Conservation (phyloP, 345 rosid species). For the Salix purpurea region DNA sequence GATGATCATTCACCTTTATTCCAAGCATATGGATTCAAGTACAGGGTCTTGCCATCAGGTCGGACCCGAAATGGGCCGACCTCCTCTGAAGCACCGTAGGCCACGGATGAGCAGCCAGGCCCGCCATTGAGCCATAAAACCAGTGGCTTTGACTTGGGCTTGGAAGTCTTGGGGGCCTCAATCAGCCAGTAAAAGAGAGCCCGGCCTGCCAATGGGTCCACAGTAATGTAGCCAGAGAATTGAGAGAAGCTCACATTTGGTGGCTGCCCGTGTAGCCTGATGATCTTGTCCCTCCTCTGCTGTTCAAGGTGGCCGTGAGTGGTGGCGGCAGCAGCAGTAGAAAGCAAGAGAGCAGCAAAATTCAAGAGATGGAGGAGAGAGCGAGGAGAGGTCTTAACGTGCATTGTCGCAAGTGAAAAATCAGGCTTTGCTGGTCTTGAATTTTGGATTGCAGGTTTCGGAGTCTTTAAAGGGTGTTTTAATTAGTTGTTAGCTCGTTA, state of each 20-base stretch:
- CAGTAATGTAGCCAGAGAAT: constrained; percentile 69
- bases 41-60: constrained; percentile 53
- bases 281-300: constrained; percentile 55
- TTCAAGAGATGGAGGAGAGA: constrained; percentile 5
- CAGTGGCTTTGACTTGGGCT: constrained; percentile 41
- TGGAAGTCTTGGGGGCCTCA: constrained; percentile 32
- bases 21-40: constrained; percentile 64
- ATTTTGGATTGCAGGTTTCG: not conserved
- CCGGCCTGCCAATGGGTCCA: constrained; percentile 48
- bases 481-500: not conserved
- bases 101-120: constrained; percentile 89
- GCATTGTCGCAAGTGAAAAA: not conserved
- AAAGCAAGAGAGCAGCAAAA: constrained; percentile 5
- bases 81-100: constrained; percentile 84
- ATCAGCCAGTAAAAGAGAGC: constrained; percentile 77
- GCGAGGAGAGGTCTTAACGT: not conserved
- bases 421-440: not conserved
- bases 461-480: not conserved
- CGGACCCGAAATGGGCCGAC: constrained; percentile 80
- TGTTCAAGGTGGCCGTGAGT: constrained; percentile 8
- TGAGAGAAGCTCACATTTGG: constrained; percentile 59
- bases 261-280: constrained; percentile 68
- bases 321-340: not conserved
- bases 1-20: constrained; percentile 44
- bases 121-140: constrained; percentile 90